Evolutionary conservation across 495 filamentous ascomycete species (phyloP), one percentile per base, ranked within the genome.

Genomic region (Friedmanniomyces endolithicus): DNA sequence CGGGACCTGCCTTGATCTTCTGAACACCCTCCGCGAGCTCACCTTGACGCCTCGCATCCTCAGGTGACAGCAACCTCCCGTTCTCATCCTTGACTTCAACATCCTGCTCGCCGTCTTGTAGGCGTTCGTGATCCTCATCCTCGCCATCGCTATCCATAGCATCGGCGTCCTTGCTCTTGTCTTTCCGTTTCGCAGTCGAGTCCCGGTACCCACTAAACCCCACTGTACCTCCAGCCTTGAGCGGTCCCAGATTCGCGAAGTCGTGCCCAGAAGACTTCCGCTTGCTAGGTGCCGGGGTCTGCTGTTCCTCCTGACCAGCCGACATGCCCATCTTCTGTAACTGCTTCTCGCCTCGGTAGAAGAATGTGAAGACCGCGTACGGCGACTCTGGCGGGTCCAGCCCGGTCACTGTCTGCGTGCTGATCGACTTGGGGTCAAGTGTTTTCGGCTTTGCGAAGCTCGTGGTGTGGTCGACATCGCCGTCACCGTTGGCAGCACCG

Each of bases 391-490:
- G 86, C 0, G 86, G 83, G 69, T 99, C 92, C 60, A 99, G 94
- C n/a, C 92, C 92, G 22, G 90, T 97, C 17, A 99, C 92, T 0
- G 90, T 96, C 70, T 99, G 92, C 0, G 94, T 97, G 63, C 89
- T 95, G 65, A 99, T 97, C 9, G 85, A 85, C 70, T 95, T 95
- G 1, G 90, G 92, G 71, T 99, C 94, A 25, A 99, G 76, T 17
- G 89, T 83, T 73, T 97, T 99, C 3, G 92, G 94, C 67, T 97
- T 90, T 12, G 94, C 94, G 69, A 99, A 99, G 65, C 92, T 97
- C 23, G 92, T 97, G 43, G 92, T 97, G 69, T 99, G 92, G 68
- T 96, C 94, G 40, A 96, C 78, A 63, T 96, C 87, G 20, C 67
- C 71, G 19, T 71, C 43, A 17, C 70, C 66, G 45, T 65, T 68